Conservation (phyloP, 306 rosid species). For the Astragalus glycyphyllos region DNA sequence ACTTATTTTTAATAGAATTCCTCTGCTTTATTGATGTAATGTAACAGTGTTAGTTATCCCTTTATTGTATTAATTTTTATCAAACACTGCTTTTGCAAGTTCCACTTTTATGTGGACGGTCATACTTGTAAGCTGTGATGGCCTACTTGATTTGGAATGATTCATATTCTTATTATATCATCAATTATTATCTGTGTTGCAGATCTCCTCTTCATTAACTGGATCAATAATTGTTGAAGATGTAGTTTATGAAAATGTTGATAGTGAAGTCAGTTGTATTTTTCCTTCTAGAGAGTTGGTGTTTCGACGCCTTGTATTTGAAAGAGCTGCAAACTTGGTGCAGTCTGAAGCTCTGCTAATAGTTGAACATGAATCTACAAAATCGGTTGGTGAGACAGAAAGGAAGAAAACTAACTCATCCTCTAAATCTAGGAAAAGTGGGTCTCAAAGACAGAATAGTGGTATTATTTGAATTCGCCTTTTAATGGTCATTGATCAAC, state of each 20-base stretch:
- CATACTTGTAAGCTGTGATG: constrained; percentile 19
- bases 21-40: constrained; percentile 7
- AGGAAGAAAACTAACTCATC: constrained; percentile 63
- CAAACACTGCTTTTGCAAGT: background rate
- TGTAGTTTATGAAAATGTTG: constrained; percentile 78
- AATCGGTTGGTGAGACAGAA: constrained; percentile 50
- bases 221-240: constrained; percentile 89
- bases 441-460: constrained; percentile 50
- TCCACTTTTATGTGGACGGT: constrained; percentile 23
- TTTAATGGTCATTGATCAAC: constrained; percentile 15
- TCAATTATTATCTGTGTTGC: constrained; percentile 44
- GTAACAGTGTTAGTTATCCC: background rate
- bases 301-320: constrained; percentile 90
- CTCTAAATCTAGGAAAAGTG: constrained; percentile 72
- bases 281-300: constrained; percentile 69
- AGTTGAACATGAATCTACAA: constrained; percentile 50
- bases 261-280: constrained; percentile 58
- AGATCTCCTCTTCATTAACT: constrained; percentile 84
- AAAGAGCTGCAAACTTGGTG: constrained; percentile 85
- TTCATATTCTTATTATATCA: constrained; percentile 39
- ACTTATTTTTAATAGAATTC: too few species aligned
- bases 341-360: constrained; percentile 91
- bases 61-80: background rate
- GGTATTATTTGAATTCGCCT: constrained; percentile 54
- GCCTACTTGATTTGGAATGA: constrained; percentile 23